A percentile compares a stretch with the other conserved stretches of the same genome.
Evolutionary conservation across 352 stramenopile species (phyloP).

Genomic region (Globisporangium takayamanum): DNA sequence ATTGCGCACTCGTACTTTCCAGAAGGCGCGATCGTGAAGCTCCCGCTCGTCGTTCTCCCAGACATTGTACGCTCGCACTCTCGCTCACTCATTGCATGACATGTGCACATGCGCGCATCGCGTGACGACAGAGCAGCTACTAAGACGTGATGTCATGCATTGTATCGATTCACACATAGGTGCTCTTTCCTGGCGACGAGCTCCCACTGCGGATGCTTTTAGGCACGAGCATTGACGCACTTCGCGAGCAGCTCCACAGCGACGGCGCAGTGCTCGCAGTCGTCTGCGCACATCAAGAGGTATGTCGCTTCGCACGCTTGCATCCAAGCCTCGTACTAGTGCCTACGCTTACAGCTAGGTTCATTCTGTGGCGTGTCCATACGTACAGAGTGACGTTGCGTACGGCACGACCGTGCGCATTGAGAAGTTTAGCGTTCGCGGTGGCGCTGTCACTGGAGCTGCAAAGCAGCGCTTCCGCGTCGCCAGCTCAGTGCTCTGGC

Average conservation of each 20-base stretch:
- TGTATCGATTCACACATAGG: constrained; percentile 19
- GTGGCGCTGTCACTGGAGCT: constrained; percentile 45
- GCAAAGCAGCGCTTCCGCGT: constrained; percentile 69
- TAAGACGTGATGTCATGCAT: neutral
- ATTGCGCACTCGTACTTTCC: constrained; percentile 39
- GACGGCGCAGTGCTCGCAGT: constrained; percentile 55
- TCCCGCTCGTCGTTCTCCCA: constrained; percentile 68
- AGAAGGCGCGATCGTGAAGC: constrained; percentile 37
- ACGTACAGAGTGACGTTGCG: constrained; percentile 21
- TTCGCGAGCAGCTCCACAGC: constrained; percentile 36
- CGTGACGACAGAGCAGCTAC: neutral
- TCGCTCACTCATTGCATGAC: too few relatives aligned
- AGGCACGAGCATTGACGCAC: constrained; percentile 35
- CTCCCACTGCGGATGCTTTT: constrained; percentile 72
- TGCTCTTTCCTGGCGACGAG: constrained; percentile 79
- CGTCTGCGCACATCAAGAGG: constrained; percentile 41
- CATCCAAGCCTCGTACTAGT: neutral
- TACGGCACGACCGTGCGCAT: constrained; percentile 70
- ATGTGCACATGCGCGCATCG: neutral
- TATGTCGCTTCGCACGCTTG: neutral
- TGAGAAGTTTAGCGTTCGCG: constrained; percentile 47
- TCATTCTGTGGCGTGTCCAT: neutral
- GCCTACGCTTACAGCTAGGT: neutral
- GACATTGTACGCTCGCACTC: constrained; percentile 47
- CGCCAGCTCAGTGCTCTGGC: constrained; percentile 12